These are phyloP conservation scores for Geosmithia flava DNA, from an alignment of 2,329 filamentous ascomycete species.

Conservation along the genomic window DNA sequence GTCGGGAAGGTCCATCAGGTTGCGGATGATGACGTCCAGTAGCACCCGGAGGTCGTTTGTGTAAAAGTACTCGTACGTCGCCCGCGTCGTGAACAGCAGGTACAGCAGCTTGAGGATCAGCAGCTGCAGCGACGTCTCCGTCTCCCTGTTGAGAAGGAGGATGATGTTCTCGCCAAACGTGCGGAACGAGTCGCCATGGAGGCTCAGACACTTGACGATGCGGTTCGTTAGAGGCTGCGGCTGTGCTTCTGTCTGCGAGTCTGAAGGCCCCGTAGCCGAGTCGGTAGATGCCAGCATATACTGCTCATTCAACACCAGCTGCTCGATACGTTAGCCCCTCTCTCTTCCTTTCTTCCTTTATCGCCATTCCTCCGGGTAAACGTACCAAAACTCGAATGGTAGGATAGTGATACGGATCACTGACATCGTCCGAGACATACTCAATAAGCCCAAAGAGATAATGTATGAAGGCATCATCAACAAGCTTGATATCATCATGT, in stretches of 20 bases:
- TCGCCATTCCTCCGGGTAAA: slow-evolving; percentile 5
- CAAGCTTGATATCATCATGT: slow-evolving; percentile 62
- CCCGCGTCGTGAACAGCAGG: slow-evolving; percentile 81
- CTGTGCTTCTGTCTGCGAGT: slow-evolving; percentile 16
- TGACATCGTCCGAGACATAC: slow-evolving; percentile 69
- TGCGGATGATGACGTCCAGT: slow-evolving; percentile 90
- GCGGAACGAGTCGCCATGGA: slow-evolving; percentile 69
- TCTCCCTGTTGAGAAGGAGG: slow-evolving; percentile 84
- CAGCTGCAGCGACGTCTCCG: slow-evolving; percentile 84
- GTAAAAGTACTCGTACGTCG: slow-evolving; percentile 97
- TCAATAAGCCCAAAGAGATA: slow-evolving; percentile 84
- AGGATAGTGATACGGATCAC: slow-evolving; percentile 92
- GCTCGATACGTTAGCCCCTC: background rate
- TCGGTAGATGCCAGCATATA: slow-evolving; percentile 75
- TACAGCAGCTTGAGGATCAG: slow-evolving; percentile 96
- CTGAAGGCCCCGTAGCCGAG: slow-evolving; percentile 14
- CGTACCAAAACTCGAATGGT: slow-evolving; percentile 83
- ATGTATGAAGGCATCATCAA: slow-evolving; percentile 69
- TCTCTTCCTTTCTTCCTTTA: background rate
- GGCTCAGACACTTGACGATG: slow-evolving; percentile 80
- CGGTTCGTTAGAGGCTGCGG: slow-evolving; percentile 65
- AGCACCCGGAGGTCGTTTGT: slow-evolving; percentile 93
- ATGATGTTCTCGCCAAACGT: slow-evolving; percentile 98
- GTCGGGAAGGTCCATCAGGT: slow-evolving; percentile 87
- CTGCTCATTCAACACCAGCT: slow-evolving; percentile 95